Base-by-base conservation (phyloP, 495 filamentous ascomycete genomes). In the Neurospora sp. region DNA sequence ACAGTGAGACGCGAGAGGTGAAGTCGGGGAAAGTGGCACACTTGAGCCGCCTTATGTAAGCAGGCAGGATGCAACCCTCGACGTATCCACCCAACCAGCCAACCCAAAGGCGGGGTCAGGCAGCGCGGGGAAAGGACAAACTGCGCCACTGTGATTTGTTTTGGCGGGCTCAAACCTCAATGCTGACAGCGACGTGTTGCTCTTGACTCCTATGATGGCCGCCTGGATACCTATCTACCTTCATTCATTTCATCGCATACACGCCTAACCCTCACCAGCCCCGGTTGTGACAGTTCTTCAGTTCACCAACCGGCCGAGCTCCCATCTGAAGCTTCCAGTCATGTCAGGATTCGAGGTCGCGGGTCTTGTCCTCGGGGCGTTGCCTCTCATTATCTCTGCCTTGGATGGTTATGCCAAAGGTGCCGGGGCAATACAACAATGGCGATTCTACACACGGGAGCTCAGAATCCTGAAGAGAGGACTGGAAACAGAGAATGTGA, bases 291-390 rank as follows among this genome's bases (percentile, higher is more conserved):
- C 6, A 44, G 16, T 18, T 44, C 3, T 9, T 44, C 16, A 44
- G 7, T n/a, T 8, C 35, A 69, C 18, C 11, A 11, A 31, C 59
- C 61, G 14, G 41, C n/a, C 41, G 2, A 68, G 14, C 18, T n/a
- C 40, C 5, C 2, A 35, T 35, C 16, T 9, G 7, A 27, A 31
- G 14, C 1, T 12, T 2, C 2, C 20, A 37, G 74, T 4, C 3
- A 83, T 85, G 80, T 82, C 81, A 4, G 84, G 84, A 9, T 75
- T 86, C 20, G 84, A 86, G 74, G 77, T 82, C 6, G 84, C 80
- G 14, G 84, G 84, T 11, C 31, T 83, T 38, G 73, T 84, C 0
- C 82, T 86, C 10, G 84, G 80, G 20, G 73, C 78, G 20, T 75
- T 86, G 18, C 84, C 84, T 18, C 44, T 86, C 12, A 71, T 83